Evolutionary conservation across 176 grass and related monocot genomes (phyloP).

Genomic region (Aegilops umbellulata): DNA sequence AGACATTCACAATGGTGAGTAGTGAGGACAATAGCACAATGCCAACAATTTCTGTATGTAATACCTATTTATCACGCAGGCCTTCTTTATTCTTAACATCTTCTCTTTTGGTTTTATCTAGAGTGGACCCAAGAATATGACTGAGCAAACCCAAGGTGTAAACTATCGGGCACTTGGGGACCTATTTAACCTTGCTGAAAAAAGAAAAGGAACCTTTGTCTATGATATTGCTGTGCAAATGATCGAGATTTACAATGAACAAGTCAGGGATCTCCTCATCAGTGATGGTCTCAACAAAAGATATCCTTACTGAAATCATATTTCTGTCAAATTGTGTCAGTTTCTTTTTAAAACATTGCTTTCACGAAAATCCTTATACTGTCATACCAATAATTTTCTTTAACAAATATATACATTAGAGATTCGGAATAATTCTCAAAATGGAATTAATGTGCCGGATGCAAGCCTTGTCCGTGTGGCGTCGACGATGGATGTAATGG

Average conservation of each 20-base stretch:
- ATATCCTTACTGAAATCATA: constrained; percentile 72
- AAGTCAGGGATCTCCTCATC: constrained; percentile 95
- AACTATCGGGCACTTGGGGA: constrained; percentile 92
- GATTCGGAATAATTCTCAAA: constrained; percentile 94
- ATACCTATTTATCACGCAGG: neutral
- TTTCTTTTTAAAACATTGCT: constrained; percentile 18
- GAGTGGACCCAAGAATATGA: constrained; percentile 94
- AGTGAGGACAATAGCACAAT: neutral
- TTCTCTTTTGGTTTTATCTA: constrained; percentile 39
- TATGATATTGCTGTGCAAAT: constrained; percentile 98
- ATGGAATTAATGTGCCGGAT: constrained; percentile 91
- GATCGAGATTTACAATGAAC: constrained; percentile 99
- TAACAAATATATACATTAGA: constrained; percentile 80
- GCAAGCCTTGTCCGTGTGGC: constrained; percentile 77
- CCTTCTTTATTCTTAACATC: constrained; percentile 11
- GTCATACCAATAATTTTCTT: constrained; percentile 41
- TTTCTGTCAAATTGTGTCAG: constrained; percentile 22
- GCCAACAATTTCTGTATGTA: constrained; percentile 8
- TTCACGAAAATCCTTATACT: constrained; percentile 16
- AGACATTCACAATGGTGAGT: constrained; percentile 97
- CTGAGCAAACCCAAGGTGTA: constrained; percentile 85
- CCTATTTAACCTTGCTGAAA: constrained; percentile 84
- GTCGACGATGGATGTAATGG: constrained; percentile 87
- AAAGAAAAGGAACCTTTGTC: constrained; percentile 80
- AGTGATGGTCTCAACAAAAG: constrained; percentile 87